phyloP scores from a whole-genome alignment of 2,329 filamentous ascomycete genomes.

The Elsinoe ampelina region DNA sequence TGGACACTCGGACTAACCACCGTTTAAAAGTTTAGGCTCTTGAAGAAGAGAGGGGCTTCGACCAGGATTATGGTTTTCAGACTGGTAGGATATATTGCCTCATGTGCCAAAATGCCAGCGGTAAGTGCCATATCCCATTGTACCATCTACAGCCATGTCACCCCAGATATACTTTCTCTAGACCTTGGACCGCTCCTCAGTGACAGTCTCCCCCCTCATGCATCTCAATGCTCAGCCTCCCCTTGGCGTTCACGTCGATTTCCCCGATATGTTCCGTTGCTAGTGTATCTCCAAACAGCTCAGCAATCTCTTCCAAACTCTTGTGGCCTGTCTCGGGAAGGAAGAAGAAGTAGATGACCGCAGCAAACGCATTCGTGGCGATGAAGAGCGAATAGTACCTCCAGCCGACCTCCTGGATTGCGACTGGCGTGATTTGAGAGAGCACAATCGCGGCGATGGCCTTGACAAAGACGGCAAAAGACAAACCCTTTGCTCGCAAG shows the following conservation, averaged over 20 bases:
- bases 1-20: no score
- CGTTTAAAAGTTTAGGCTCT: not conserved
- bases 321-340: conserved; percentile 30
- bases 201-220: not conserved
- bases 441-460: conserved; percentile 22
- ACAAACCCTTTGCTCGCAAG: conserved; percentile 26
- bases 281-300: conserved; percentile 26
- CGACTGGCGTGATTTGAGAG: conserved; percentile 24
- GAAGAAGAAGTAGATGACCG: conserved; percentile 27
- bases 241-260: not conserved
- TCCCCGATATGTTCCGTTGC: conserved; percentile 1
- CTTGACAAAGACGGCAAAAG: conserved; percentile 24
- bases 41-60: not conserved
- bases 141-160: not conserved
- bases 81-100: not conserved
- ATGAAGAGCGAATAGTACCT: conserved; percentile 35
- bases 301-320: conserved; percentile 28
- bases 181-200: not conserved
- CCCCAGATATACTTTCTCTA: not conserved
- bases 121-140: no score
- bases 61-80: not conserved
- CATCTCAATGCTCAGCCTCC: conserved; percentile 1
- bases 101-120: not conserved
- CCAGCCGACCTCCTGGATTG: conserved; percentile 30
- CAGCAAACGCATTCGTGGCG: conserved; percentile 23